Conservation (phyloP, 768 basidiomycete species). For the Coprinopsis sp. region DNA sequence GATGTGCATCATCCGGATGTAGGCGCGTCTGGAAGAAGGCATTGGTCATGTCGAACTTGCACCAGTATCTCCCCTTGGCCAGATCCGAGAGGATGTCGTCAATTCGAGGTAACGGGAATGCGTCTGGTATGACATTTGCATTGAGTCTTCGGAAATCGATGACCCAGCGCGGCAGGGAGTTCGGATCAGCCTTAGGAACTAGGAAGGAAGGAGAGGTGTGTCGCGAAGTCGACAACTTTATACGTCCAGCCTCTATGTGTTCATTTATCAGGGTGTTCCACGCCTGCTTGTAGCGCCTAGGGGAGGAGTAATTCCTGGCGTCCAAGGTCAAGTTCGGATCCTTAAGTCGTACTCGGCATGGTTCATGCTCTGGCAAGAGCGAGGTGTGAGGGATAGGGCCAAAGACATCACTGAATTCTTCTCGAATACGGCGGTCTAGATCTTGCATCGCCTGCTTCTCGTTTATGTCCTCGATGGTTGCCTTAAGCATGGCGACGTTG, state of each 20-base stretch:
- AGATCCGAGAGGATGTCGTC: conserved; percentile 32
- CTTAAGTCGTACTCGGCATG: conserved; percentile 22
- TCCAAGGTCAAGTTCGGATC: conserved; percentile 22
- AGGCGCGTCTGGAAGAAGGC: conserved; percentile 22
- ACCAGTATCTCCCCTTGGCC: conserved; percentile 28
- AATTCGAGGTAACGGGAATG: conserved; percentile 24
- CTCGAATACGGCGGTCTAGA: conserved; percentile 3
- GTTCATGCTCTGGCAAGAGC: conserved; percentile 18
- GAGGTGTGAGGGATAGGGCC: conserved; percentile 23
- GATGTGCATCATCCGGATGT: conserved; percentile 18
- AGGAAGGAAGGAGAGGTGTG: conserved; percentile 33
- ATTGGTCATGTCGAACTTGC: conserved; percentile 21
- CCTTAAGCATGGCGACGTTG: too few species aligned
- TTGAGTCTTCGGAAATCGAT: conserved; percentile 32
- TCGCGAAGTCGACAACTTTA: conserved; percentile 22
- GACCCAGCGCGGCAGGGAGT: conserved; percentile 28
- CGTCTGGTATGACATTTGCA: conserved; percentile 24
- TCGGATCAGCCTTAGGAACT: conserved; percentile 28
- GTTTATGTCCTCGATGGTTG: too few species aligned
- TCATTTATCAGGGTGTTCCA: conserved; percentile 26
- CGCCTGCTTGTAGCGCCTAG: conserved; percentile 20
- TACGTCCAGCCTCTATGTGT: conserved; percentile 25
- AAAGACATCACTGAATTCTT: conserved; percentile 20
- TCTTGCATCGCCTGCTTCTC: background rate
- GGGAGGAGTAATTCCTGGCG: conserved; percentile 8